phyloP scores from a whole-genome alignment of 2,329 filamentous ascomycete species.

The Hypomyces perniciosus region DNA sequence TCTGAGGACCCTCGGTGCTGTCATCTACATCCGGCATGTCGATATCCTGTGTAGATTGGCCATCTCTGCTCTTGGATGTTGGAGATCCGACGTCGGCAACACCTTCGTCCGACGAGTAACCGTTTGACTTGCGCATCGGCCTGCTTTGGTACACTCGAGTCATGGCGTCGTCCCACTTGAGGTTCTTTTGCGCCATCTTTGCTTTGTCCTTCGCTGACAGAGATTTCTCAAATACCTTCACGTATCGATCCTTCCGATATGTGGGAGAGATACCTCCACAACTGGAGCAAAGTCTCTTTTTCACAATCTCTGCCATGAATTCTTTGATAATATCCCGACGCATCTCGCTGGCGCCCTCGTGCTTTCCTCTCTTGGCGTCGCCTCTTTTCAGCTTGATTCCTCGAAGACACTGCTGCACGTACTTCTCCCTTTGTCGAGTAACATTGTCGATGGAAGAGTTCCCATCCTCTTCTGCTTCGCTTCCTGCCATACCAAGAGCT shows the following conservation, averaged over 20 bases:
- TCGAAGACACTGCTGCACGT: conserved; percentile 67
- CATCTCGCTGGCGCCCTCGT: conserved; percentile 74
- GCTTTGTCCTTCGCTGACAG: conserved; percentile 68
- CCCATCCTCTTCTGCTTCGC: conserved; percentile 61
- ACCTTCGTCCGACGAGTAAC: conserved; percentile 57
- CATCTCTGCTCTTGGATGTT: conserved; percentile 38
- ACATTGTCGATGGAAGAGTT: conserved; percentile 46
- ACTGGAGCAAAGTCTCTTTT: conserved; percentile 61
- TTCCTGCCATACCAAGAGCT: conserved; percentile 39
- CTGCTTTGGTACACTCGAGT: conserved; percentile 33
- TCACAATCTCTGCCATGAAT: conserved; percentile 69
- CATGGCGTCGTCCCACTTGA: conserved; percentile 66
- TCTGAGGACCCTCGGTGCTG: conserved; percentile 40
- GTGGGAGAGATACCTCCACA: conserved; percentile 67
- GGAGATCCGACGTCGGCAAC: conserved; percentile 59
- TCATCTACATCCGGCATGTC: conserved; percentile 28
- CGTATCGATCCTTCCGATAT: conserved; percentile 83
- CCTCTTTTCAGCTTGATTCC: conserved; percentile 45
- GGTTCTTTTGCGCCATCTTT: conserved; percentile 64
- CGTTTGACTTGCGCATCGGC: conserved; percentile 35
- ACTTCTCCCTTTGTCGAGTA: conserved; percentile 52
- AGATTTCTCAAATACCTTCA: conserved; percentile 88
- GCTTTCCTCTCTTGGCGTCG: conserved; percentile 59
- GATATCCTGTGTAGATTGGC: conserved; percentile 29
- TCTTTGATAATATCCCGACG: conserved; percentile 72